These are phyloP conservation scores for Pseudotulostoma volvatum DNA, from an alignment of 495 filamentous ascomycete species.

Conservation along the genomic window DNA sequence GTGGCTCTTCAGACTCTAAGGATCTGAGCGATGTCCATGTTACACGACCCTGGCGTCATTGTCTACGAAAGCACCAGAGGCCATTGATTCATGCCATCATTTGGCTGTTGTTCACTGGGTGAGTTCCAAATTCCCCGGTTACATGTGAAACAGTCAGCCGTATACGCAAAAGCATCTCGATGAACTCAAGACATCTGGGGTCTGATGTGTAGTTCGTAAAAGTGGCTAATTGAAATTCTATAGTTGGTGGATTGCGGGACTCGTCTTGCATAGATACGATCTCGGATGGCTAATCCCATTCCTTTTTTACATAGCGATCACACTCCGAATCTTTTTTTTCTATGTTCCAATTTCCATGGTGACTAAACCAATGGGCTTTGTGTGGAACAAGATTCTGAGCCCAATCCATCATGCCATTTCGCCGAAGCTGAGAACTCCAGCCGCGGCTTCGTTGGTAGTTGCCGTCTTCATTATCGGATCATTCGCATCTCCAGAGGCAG, in stretches of 20 bases:
- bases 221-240: background rate
- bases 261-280: constrained; percentile 55
- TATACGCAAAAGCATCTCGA: background rate
- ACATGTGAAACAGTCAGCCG: background rate
- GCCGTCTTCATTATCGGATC: constrained; percentile 58
- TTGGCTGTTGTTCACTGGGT: constrained; percentile 46
- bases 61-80: constrained; percentile 14
- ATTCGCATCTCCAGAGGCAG: constrained; percentile 50
- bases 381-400: constrained; percentile 49
- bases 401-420: constrained; percentile 40
- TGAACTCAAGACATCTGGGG: background rate
- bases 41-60: constrained; percentile 11
- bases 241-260: constrained; percentile 80
- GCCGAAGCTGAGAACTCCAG: constrained; percentile 39
- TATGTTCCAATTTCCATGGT: constrained; percentile 52
- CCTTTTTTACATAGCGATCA: constrained; percentile 61
- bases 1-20: constrained; percentile 8
- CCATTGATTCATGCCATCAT: constrained; percentile 32
- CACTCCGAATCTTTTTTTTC: constrained; percentile 54
- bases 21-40: constrained; percentile 13
- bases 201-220: background rate
- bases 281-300: constrained; percentile 75
- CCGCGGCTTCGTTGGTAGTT: constrained; percentile 42
- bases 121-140: constrained; percentile 10
- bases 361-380: constrained; percentile 42